Evolutionary conservation across 1,139 yeast species (phyloP), one percentile per base, ranked within the genome.

Genomic region (Meyerozyma carpophila): DNA sequence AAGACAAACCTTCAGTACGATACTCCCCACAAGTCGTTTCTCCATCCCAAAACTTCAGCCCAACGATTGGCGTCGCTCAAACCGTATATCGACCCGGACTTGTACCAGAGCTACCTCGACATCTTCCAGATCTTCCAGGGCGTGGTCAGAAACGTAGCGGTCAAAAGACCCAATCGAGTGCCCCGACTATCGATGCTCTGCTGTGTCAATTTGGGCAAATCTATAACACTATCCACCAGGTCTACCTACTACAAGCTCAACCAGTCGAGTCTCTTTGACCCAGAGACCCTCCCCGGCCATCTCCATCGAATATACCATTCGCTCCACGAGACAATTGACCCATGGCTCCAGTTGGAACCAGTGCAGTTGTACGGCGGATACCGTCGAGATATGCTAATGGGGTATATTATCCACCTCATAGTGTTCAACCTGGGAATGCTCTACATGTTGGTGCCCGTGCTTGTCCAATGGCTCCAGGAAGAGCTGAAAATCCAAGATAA

Each of bases 381-480:
- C 45, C 57, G 62, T 26, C 43, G 46, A 14, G 62, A 61, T 26
- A 44, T 69, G 5, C 46, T 69, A 13, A 41, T 62, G 4, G 75
- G 75, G 0, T 71, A 71, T 49, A 47, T 70, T 10, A 42, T 67
- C 4, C 71, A 68, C 42, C 47, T 70, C 21, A 44, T 70, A 6
- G 60, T 62, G 7, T 55, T 70, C 46, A 63, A 70, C 45, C 71
- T 68, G 68, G 56, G 57, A 14, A 47, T 59, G 10, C 50, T 69
- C 29, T 69, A 57, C 46, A 43, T 63, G 36, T 52, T 71, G 36
- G 50, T 69, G 1, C 76, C 76, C 0, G 60, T 61, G 0, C 45
- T 70, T 9, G 50, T 68, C 1, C 74, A 69, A 41, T 70, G 75
- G 75, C 54, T 68, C 9, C 50, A 55, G 32, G 74, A 68, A 41